These are phyloP conservation scores for Pleurotus salmoneostramineus DNA, from an alignment of 768 basidiomycete species.

Conservation along the genomic window DNA sequence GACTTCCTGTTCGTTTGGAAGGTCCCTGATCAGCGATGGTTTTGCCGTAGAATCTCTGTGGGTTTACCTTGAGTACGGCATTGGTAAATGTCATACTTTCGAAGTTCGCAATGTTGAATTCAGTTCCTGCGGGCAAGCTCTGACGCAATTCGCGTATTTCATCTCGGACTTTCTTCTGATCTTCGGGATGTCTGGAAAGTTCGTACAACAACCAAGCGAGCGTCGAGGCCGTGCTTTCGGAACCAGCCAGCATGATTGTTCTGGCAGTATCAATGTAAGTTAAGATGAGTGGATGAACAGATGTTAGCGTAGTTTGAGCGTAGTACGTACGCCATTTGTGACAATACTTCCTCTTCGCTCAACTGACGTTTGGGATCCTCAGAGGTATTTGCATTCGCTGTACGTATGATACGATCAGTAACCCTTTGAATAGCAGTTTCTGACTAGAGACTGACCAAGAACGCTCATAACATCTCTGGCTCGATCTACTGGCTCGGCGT, in stretches of 20 bases:
- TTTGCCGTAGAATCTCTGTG: neutral
- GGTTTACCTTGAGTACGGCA: slow-evolving; percentile 3
- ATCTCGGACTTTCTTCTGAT: slow-evolving; percentile 41
- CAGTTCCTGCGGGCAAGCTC: slow-evolving; percentile 1
- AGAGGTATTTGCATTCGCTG: slow-evolving; percentile 15
- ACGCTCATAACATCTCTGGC: slow-evolving; percentile 30
- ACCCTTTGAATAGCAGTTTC: neutral
- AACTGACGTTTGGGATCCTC: slow-evolving; percentile 11
- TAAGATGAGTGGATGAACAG: too few species aligned
- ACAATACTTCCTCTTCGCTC: slow-evolving; percentile 21
- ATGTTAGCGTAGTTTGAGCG: too few species aligned
- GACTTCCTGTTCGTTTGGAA: slow-evolving; percentile 15
- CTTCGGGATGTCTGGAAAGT: slow-evolving; percentile 36
- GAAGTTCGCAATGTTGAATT: neutral
- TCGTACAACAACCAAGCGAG: slow-evolving; percentile 42
- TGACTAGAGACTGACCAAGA: slow-evolving; percentile 17
- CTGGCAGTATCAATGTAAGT: neutral
- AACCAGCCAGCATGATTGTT: slow-evolving; percentile 17
- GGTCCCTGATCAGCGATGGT: neutral
- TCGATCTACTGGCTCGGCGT: neutral
- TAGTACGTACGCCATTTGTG: slow-evolving; percentile 21
- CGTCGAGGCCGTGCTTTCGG: slow-evolving; percentile 39
- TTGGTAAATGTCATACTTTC: neutral
- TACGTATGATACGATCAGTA: too few species aligned
- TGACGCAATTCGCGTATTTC: slow-evolving; percentile 29